Evolutionary conservation across 1,284 basidiomycete species (phyloP), one percentile per base, ranked within the genome.

Genomic region (Grifola frondosa): DNA sequence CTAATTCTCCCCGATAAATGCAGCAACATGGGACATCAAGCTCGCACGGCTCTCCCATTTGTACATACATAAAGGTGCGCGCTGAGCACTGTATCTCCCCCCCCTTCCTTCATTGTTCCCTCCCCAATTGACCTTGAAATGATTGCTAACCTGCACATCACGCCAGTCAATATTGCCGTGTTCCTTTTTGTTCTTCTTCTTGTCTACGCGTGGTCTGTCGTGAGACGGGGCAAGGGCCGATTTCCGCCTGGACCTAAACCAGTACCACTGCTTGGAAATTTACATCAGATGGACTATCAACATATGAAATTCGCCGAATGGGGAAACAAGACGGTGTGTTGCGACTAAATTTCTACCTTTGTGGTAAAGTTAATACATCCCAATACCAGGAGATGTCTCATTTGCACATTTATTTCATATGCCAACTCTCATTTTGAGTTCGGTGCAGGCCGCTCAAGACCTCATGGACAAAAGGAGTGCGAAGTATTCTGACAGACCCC

Each of bases 401-500:
- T 58, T 46, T 22, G 28, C 49, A 12, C 40, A 45, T 13, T 8
- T 56, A 0, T 52, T 56, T 28, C 40, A 28, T 6, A 50, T 37
- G 8, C 49, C 44, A 11, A 29, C 49, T 3, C 35, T 59, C 19
- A 40, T 59, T 10, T 28, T 57, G 26, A 57, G 53, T 39, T 54
- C 57, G 5, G 22, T 52, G 25, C 28, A 42, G 25, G 49, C 35
- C 22, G 57, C 56, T 13, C 44, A 46, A 6, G 52, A 56, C 19
- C 43, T 59, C 11, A 30, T 57, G 24, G 53, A 57, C 28, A 59
- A 57, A 44, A 37, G 51, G 12, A 49, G 49, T 31, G 49, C 49
- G 20, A 52, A 53, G 12, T 57, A 59, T 34, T 59, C 53, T 8
- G 52, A 57, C 30, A 34, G 57, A 22, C 52, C 54, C 3, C 50